phyloP scores from a whole-genome alignment of 2,329 filamentous ascomycete genomes.

The Thyridium curvatum region DNA sequence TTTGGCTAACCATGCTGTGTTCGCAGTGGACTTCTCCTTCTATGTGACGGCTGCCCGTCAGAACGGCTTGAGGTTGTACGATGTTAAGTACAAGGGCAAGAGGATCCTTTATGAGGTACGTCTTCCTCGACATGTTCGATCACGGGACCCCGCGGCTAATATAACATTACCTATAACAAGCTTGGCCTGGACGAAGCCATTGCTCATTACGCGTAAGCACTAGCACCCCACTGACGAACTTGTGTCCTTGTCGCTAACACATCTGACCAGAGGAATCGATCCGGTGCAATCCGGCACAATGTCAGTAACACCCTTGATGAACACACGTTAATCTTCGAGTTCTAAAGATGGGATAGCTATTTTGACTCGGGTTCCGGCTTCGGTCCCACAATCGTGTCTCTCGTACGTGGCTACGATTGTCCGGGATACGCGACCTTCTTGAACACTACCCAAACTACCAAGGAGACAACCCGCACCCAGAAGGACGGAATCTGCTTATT shows the following conservation, averaged over 20 bases:
- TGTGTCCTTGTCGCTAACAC: not conserved
- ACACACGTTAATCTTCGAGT: conserved; percentile 28
- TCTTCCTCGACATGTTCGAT: too few relatives aligned
- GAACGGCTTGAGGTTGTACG: conserved; percentile 34
- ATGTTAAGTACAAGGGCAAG: conserved; percentile 39
- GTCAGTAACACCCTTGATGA: too few relatives aligned
- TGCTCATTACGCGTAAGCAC: conserved; percentile 34
- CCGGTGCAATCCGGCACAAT: conserved; percentile 28
- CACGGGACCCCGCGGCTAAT: too few relatives aligned
- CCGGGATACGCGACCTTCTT: conserved; percentile 23
- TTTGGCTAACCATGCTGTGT: not conserved
- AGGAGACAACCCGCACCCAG: conserved; percentile 16
- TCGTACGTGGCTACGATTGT: conserved; percentile 22
- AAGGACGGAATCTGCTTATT: conserved; percentile 24
- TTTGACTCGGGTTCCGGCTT: conserved; percentile 21
- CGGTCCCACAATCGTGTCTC: not conserved
- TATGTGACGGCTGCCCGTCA: conserved; percentile 33
- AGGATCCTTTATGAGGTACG: conserved; percentile 28
- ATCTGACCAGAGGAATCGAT: conserved; percentile 20
- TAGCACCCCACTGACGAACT: not conserved
- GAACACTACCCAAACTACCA: conserved; percentile 17
- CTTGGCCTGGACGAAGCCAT: conserved; percentile 40
- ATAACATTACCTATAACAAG: conserved; percentile 20
- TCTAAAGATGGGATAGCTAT: conserved; percentile 21
- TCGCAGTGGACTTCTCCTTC: conserved; percentile 34